Base-by-base conservation (phyloP, 345 rosid species). In the sweet orange (Citrus sinensis) region DNA sequence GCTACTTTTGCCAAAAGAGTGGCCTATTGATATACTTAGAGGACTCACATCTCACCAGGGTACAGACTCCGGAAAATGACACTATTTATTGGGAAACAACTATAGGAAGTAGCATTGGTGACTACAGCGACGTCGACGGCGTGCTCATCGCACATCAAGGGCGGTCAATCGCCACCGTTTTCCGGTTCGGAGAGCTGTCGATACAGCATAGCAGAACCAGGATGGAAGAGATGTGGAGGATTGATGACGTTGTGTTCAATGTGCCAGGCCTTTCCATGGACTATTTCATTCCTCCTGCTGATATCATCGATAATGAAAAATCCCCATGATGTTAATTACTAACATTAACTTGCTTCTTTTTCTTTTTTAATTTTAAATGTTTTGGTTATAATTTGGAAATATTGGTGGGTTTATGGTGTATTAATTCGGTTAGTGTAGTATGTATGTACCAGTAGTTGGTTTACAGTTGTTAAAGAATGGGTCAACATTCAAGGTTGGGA, bases 231-330 rank as follows among this genome's bases (percentile, higher is more conserved):
- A 79, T 85, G 1, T 95, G 99, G 99, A 87, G 86, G 75, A 95
- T 95, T 73, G 98, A 92, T 78, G 98, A 95, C 86, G 95, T 91
- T 79, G 99, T 89, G 60, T 95, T 92, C 81, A 87, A 95, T 81
- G 99, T 95, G 32, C 93, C 87, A 0, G 98, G 99, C 5, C 96
- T 95, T 60, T 92, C 98, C 17, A 68, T 88, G 30, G 99, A 95
- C 71, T 84, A 86, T n/a, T 95, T 93, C 82, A 95, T 95, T 56
- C 99, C 99, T 74, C 99, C 99, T 1, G 94, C 99, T 54, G 98
- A 93, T 85, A 86, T 93, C 22, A 84, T 83, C 75, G 88, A 91
- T 78, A 83, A 83, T 4, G 74, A 67, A 30, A 75, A 65, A 27
- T 81, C 84, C 32, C 74, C 80, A 3, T 81, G 56, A 80, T 82